Evolutionary conservation across 768 basidiomycete genomes (phyloP).

Genomic region (Tubosaeta brunneosetosa): DNA sequence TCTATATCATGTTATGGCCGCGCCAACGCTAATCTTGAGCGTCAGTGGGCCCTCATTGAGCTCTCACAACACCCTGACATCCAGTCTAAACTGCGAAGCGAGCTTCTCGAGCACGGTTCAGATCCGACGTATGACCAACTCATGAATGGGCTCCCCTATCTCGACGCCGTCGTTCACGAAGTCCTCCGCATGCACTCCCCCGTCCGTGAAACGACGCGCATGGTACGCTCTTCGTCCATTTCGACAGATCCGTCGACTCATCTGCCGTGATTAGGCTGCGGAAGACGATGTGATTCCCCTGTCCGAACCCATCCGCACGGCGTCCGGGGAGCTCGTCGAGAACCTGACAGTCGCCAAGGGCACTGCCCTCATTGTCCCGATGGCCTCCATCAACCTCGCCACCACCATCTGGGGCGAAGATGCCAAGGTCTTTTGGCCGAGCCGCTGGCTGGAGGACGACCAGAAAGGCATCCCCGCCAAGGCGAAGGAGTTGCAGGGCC

Average conservation of each 20-base stretch:
- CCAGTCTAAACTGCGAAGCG: conserved; percentile 47
- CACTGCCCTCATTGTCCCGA: conserved; percentile 38
- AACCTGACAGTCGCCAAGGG: conserved; percentile 45
- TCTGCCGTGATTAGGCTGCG: conserved; percentile 30
- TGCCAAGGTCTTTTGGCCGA: conserved; percentile 54
- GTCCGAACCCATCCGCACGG: conserved; percentile 41
- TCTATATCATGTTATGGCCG: background rate
- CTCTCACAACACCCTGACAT: conserved; percentile 41
- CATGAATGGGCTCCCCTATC: conserved; percentile 45
- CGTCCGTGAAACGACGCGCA: conserved; percentile 17
- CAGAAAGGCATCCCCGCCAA: conserved; percentile 18
- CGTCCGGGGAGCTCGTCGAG: conserved; percentile 36
- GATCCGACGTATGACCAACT: conserved; percentile 58
- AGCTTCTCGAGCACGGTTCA: conserved; percentile 38
- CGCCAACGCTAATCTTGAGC: background rate
- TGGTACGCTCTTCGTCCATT: conserved; percentile 3
- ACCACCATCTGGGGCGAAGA: conserved; percentile 57
- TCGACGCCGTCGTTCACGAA: conserved; percentile 49
- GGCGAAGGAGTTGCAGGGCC: conserved; percentile 42
- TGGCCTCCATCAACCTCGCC: conserved; percentile 46
- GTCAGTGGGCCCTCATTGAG: conserved; percentile 56
- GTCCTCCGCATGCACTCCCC: conserved; percentile 43
- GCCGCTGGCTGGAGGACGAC: conserved; percentile 50
- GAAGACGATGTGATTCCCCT: conserved; percentile 60
- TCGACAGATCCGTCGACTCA: background rate